These are phyloP conservation scores for Lasiodiplodia sp. DNA, from an alignment of 2,329 filamentous ascomycete species.

Conservation along the genomic window DNA sequence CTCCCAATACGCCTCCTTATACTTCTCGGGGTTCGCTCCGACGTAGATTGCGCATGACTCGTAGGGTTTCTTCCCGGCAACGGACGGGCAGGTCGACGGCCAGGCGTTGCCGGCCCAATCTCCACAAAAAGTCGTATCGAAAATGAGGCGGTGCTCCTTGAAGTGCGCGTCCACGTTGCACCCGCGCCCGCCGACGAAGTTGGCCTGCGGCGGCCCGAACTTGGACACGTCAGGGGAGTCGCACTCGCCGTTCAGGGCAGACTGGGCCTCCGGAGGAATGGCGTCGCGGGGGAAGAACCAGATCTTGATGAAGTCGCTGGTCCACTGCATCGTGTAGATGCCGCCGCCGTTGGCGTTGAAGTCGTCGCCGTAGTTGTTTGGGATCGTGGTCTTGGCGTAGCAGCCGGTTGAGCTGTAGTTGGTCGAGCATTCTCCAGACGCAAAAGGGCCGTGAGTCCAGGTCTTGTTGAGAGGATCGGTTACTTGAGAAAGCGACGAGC, in stretches of 20 bases:
- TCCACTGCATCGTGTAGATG: constrained; percentile 47
- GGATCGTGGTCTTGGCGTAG: constrained; percentile 20
- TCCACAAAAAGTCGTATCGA: constrained; percentile 52
- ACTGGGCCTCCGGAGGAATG: constrained; percentile 53
- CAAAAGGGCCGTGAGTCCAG: neutral
- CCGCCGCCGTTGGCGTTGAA: constrained; percentile 36
- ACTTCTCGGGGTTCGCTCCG: constrained; percentile 34
- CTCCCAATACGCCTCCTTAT: constrained; percentile 47
- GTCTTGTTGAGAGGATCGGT: neutral
- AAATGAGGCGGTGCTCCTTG: constrained; percentile 47
- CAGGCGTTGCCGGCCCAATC: constrained; percentile 76
- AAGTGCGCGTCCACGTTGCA: constrained; percentile 49
- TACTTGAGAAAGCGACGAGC: neutral
- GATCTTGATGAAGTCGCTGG: constrained; percentile 34
- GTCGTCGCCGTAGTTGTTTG: constrained; percentile 32
- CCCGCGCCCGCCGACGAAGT: constrained; percentile 58
- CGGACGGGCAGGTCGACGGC: constrained; percentile 62
- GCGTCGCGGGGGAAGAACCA: constrained; percentile 37
- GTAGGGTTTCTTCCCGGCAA: constrained; percentile 17
- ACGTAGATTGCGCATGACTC: constrained; percentile 40
- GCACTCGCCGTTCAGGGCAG: constrained; percentile 25
- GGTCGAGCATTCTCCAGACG: constrained; percentile 21
- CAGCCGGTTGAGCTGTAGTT: constrained; percentile 37
- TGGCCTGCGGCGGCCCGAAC: constrained; percentile 69
- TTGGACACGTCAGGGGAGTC: constrained; percentile 62